Conservation (phyloP, 2,329 filamentous ascomycete genomes). For the Cladosporium sp. region DNA sequence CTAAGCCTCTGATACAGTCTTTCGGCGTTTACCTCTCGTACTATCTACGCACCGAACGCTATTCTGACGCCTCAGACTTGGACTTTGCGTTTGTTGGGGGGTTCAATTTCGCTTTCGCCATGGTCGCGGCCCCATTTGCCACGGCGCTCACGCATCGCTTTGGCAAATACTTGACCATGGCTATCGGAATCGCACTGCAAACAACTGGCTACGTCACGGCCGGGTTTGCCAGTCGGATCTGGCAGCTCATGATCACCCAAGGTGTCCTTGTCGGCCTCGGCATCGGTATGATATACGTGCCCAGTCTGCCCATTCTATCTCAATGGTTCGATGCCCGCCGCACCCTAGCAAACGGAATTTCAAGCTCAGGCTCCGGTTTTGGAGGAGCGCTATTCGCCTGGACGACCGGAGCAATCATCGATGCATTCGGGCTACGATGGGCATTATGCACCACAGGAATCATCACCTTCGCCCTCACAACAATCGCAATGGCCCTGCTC, state of each 20-base stretch:
- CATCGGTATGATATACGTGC: slow-evolving; percentile 43
- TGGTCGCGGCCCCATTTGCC: slow-evolving; percentile 39
- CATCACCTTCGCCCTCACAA: slow-evolving; percentile 31
- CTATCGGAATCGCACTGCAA: slow-evolving; percentile 35
- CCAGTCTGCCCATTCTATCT: slow-evolving; percentile 39
- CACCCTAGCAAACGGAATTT: slow-evolving; percentile 44
- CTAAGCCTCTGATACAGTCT: slow-evolving; percentile 6
- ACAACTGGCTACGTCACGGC: slow-evolving; percentile 36
- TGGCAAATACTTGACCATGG: slow-evolving; percentile 35
- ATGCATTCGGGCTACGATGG: slow-evolving; percentile 40
- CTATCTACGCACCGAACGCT: slow-evolving; percentile 41
- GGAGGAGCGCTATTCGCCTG: slow-evolving; percentile 42
- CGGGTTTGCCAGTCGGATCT: slow-evolving; percentile 36
- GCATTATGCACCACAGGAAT: slow-evolving; percentile 43
- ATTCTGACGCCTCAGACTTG: slow-evolving; percentile 37
- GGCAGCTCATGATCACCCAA: slow-evolving; percentile 45
- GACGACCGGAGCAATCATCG: slow-evolving; percentile 40
- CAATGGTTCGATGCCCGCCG: slow-evolving; percentile 46
- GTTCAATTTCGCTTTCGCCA: slow-evolving; percentile 39
- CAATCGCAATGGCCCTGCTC: slow-evolving; percentile 34
- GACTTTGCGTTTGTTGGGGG: slow-evolving; percentile 46
- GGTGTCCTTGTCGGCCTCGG: slow-evolving; percentile 44
- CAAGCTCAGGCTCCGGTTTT: slow-evolving; percentile 41
- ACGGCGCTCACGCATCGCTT: slow-evolving; percentile 32
- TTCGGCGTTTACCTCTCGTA: slow-evolving; percentile 49